Conservation (phyloP, 2,329 filamentous ascomycete genomes). For the Colletotrichum tamarilloi region DNA sequence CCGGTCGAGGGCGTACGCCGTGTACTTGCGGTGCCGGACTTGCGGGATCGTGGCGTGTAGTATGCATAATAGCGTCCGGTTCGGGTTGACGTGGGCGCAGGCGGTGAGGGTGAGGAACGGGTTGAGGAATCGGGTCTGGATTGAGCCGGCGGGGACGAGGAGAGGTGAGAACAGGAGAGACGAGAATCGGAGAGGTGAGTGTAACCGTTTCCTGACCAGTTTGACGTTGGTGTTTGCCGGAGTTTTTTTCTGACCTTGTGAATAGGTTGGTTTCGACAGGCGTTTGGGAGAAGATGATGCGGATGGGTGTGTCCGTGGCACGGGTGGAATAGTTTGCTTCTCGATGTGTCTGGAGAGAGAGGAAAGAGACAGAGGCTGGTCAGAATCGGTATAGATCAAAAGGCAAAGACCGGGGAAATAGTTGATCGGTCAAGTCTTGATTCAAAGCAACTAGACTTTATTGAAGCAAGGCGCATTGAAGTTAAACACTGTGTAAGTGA, state of each 20-base stretch:
- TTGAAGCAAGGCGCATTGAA: too few relatives aligned
- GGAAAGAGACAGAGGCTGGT: background rate
- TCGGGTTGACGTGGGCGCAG: background rate
- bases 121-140: background rate
- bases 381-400: too few relatives aligned
- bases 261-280: background rate
- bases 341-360: background rate
- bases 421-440: background rate
- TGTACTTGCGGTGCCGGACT: constrained; percentile 1
- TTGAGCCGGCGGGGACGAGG: background rate
- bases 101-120: background rate
- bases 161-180: background rate
- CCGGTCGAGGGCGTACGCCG: background rate
- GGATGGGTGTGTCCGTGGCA: background rate
- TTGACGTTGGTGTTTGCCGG: too few relatives aligned
- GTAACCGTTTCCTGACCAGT: background rate
- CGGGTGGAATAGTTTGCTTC: background rate
- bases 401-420: background rate
- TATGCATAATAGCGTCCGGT: background rate
- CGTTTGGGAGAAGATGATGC: background rate
- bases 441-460: background rate
- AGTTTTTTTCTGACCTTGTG: background rate
- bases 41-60: constrained; percentile 11
- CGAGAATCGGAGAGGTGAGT: background rate
- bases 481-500: too few relatives aligned